Evolutionary conservation across 108 stramenopile genomes (phyloP), one percentile per base, ranked within the genome.

Genomic region (Ochromonas danica): DNA sequence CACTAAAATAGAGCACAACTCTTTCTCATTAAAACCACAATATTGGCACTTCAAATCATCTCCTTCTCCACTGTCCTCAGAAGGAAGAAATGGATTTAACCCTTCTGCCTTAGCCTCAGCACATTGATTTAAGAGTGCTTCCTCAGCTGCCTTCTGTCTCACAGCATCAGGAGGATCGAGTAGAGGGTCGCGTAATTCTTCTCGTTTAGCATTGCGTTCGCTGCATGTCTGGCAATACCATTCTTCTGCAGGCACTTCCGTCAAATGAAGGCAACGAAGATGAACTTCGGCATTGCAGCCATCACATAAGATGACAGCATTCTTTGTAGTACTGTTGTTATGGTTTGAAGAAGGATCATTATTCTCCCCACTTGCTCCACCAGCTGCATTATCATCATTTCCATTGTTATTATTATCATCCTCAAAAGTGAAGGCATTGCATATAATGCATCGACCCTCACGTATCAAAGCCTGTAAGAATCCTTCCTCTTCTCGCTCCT

Each of bases 231-330:
- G 3, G 51, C 72, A 75, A 60, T 30, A 75, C 72, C 72, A 75
- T 6, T 27, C 72, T 6, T 42, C 31, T 6, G 45, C 6, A 31
- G 72, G 72, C 45, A 75, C 51, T 33, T 27, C 45, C 10, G 45
- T 6, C 10, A 75, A 25, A 75, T 33, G 3, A 42, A 75, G 40
- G 25, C 72, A 75, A 3, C 22, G 36, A 6, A 75, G 38, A 75
- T 75, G 72, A 6, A 41, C 72, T 75, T 75, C 72, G 38, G 72
- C 72, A 14, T 75, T 39, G 40, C 72, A 75, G 40, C 72, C 72
- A 60, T 75, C 72, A 75, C 72, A 75, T 38, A 75, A 41, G 22
- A 75, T 45, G 40, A 75, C 72, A 6, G 36, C 10, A 31, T 67
- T 33, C 31, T 28, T 25, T 17, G 17, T 57, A 22, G 17, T 22